These are phyloP conservation scores for Blyttiomyces sp. DNA, from an alignment of 371 early-diverging fungal genomes.

Conservation along the genomic window DNA sequence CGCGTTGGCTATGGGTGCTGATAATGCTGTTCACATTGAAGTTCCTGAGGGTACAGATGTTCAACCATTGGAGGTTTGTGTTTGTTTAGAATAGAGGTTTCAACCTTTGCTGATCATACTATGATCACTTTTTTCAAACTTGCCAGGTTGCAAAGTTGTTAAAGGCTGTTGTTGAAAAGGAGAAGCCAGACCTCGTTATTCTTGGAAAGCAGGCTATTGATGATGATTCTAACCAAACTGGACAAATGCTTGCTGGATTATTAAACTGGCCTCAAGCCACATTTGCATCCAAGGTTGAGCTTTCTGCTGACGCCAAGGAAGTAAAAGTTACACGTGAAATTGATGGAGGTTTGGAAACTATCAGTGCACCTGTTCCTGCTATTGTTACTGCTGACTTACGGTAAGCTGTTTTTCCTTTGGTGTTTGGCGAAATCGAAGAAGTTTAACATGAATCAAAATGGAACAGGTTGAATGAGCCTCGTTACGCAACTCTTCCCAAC, in stretches of 20 bases:
- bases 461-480: conserved; percentile 86
- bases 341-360: conserved; percentile 96
- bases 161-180: conserved; percentile 81
- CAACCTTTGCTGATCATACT: background rate
- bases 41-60: conserved; percentile 62
- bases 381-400: conserved; percentile 96
- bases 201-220: conserved; percentile 99
- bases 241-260: conserved; percentile 97
- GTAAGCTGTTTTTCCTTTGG: conserved; percentile 35
- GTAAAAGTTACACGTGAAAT: conserved; percentile 90
- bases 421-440: too few species aligned
- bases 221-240: conserved; percentile 96
- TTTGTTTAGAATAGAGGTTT: too few species aligned
- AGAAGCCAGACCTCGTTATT: conserved; percentile 90
- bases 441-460: conserved; percentile 1
- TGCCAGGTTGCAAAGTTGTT: conserved; percentile 86
- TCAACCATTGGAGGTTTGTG: conserved; percentile 45
- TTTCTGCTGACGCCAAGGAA: conserved; percentile 57
- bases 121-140: background rate
- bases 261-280: conserved; percentile 72
- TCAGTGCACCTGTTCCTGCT: conserved; percentile 80
- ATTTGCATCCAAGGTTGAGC: conserved; percentile 93
- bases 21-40: conserved; percentile 93
- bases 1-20: conserved; percentile 98
- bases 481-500: conserved; percentile 87